Evolutionary conservation across 2,329 filamentous ascomycete species (phyloP).

Genomic region (Fusarium secorum): DNA sequence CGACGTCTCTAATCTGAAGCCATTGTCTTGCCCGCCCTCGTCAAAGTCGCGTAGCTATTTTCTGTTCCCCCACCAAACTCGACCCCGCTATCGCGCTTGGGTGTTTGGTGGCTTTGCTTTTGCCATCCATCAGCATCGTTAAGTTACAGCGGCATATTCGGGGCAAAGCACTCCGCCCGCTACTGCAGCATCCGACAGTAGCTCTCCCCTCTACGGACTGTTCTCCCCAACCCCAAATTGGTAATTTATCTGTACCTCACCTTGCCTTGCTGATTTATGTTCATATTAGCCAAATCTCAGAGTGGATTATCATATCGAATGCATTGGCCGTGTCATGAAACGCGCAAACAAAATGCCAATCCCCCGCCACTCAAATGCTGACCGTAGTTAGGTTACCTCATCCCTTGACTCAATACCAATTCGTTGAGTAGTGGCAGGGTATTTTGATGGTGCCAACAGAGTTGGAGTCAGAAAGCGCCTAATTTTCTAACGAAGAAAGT

Average conservation of each 20-base stretch:
- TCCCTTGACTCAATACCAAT: slow-evolving; percentile 18
- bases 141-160: slow-evolving; percentile 32
- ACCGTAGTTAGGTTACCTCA: neutral
- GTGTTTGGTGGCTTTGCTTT: slow-evolving; percentile 27
- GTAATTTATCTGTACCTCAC: slow-evolving; percentile 4
- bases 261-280: neutral
- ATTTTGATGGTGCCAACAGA: slow-evolving; percentile 31
- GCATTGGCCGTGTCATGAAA: neutral
- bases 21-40: slow-evolving; percentile 20
- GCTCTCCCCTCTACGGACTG: slow-evolving; percentile 31
- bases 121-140: slow-evolving; percentile 4
- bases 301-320: slow-evolving; percentile 2
- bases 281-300: slow-evolving; percentile 20
- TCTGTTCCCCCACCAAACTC: slow-evolving; percentile 31
- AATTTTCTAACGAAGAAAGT: slow-evolving; percentile 19
- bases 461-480: slow-evolving; percentile 19
- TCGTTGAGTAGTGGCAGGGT: slow-evolving; percentile 25
- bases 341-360: slow-evolving; percentile 5
- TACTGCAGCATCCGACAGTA: slow-evolving; percentile 41
- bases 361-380: slow-evolving; percentile 9
- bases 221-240: slow-evolving; percentile 17
- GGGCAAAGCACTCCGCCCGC: slow-evolving; percentile 40
- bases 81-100: slow-evolving; percentile 29
- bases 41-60: slow-evolving; percentile 28
- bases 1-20: neutral